phyloP scores from a whole-genome alignment of 1,139 yeast species.

The Kurtzmaniella quercitrusa region DNA sequence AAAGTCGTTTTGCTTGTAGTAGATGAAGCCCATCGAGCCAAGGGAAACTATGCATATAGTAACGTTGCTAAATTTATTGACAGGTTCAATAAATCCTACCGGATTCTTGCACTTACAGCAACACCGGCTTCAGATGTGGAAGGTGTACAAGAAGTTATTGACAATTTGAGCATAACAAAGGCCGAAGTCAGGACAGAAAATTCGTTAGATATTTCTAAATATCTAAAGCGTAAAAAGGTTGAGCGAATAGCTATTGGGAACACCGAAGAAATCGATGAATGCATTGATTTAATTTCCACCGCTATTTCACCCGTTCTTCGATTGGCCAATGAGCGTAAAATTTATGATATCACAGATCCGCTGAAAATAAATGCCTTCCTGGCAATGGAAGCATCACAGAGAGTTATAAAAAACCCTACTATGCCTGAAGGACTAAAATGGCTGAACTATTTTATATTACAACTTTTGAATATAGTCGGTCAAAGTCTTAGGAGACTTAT shows the following conservation, averaged over 20 bases:
- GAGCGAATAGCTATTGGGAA: slow-evolving; percentile 54
- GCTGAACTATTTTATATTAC: slow-evolving; percentile 60
- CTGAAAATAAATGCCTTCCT: slow-evolving; percentile 64
- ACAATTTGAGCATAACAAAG: slow-evolving; percentile 66
- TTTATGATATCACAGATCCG: slow-evolving; percentile 64
- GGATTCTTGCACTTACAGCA: slow-evolving; percentile 87
- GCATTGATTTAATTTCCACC: slow-evolving; percentile 38
- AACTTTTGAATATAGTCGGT: slow-evolving; percentile 69
- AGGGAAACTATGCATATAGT: slow-evolving; percentile 85
- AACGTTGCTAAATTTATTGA: slow-evolving; percentile 68
- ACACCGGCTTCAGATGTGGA: slow-evolving; percentile 90
- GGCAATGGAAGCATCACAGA: slow-evolving; percentile 66
- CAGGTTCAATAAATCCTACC: slow-evolving; percentile 60
- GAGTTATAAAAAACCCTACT: slow-evolving; percentile 46
- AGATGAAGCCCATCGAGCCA: slow-evolving; percentile 95
- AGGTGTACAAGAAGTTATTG: slow-evolving; percentile 81
- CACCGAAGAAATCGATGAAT: slow-evolving; percentile 49
- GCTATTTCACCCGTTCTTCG: slow-evolving; percentile 66
- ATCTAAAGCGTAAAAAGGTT: slow-evolving; percentile 68
- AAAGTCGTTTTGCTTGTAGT: slow-evolving; percentile 71
- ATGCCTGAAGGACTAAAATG: slow-evolving; percentile 68
- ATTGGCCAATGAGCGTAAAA: slow-evolving; percentile 59
- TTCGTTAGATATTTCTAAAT: slow-evolving; percentile 73
- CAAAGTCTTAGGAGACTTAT: slow-evolving; percentile 65
- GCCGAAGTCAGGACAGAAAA: slow-evolving; percentile 86